These are phyloP conservation scores for Amanita pallidorosea DNA, from an alignment of 768 basidiomycete species.

Conservation along the genomic window DNA sequence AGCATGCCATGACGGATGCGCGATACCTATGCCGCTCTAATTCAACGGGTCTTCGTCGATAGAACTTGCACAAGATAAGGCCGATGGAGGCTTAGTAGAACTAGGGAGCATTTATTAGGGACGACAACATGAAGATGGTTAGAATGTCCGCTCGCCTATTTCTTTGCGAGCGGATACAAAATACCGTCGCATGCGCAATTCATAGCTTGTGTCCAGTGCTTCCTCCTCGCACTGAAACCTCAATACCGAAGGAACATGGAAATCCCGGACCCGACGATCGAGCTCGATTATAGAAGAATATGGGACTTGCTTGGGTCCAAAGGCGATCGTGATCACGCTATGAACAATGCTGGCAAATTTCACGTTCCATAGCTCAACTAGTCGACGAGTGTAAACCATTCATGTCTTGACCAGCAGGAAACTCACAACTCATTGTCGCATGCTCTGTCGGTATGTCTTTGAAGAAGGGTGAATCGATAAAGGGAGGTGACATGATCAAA, in stretches of 20 bases:
- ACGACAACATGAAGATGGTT: not conserved
- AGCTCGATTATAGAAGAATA: conserved; percentile 45
- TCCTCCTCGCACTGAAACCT: conserved; percentile 23
- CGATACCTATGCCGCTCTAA: conserved; percentile 51
- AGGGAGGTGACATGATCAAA: conserved; percentile 38
- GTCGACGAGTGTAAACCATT: not conserved
- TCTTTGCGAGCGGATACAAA: conserved; percentile 37
- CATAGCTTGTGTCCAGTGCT: conserved; percentile 9
- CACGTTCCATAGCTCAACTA: conserved; percentile 48
- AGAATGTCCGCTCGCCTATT: conserved; percentile 24
- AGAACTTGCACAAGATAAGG: conserved; percentile 60
- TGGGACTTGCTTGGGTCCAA: conserved; percentile 39
- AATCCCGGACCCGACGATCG: conserved; percentile 52
- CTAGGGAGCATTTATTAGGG: conserved; percentile 17
- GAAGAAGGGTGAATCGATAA: conserved; percentile 48
- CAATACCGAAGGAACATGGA: conserved; percentile 36
- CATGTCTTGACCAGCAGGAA: not conserved
- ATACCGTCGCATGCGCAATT: conserved; percentile 30
- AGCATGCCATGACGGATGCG: conserved; percentile 62
- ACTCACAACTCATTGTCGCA: conserved; percentile 31
- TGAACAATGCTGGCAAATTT: conserved; percentile 45
- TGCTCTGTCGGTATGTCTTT: conserved; percentile 26
- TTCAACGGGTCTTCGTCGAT: conserved; percentile 45
- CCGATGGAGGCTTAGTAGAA: conserved; percentile 54
- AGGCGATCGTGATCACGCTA: conserved; percentile 35